Evolutionary conservation across 371 early-diverging fungal genomes (phyloP).

Genomic region (Lichtheimia corymbifera): DNA sequence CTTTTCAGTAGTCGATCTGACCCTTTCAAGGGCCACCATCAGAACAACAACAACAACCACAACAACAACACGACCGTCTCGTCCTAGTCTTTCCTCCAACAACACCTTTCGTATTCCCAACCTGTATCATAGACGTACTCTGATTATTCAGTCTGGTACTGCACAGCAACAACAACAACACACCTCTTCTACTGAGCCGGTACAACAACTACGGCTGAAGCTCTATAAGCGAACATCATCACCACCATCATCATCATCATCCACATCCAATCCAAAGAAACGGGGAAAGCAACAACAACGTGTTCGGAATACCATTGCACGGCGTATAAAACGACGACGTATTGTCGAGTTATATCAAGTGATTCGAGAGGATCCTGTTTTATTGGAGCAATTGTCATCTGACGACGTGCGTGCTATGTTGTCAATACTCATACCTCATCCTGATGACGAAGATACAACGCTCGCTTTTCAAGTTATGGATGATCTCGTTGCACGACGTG

Average conservation of each 20-base stretch:
- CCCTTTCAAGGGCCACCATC: background rate
- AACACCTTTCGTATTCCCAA: too few relatives aligned
- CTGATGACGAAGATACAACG: background rate
- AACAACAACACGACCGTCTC: background rate
- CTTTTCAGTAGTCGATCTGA: background rate
- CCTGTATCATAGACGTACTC: background rate
- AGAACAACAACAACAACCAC: conserved; percentile 8
- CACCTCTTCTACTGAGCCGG: conserved; percentile 1
- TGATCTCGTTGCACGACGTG: conserved; percentile 9
- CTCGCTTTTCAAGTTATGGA: conserved; percentile 11
- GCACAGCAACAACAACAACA: conserved; percentile 7
- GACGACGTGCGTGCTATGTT: conserved; percentile 20
- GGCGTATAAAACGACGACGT: conserved; percentile 5
- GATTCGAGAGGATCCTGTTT: background rate
- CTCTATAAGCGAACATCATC: conserved; percentile 3
- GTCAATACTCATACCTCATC: conserved; percentile 10
- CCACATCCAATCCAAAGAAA: background rate
- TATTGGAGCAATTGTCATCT: conserved; percentile 15
- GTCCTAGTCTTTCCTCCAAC: background rate
- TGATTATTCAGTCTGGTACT: background rate
- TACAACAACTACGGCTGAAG: conserved; percentile 4
- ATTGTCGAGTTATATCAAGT: conserved; percentile 8
- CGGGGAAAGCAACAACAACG: background rate
- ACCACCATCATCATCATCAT: background rate
- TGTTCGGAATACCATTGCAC: conserved; percentile 5